These are phyloP conservation scores for Astragalus glycyphyllos DNA, from an alignment of 306 rosid genomes.

Conservation along the genomic window DNA sequence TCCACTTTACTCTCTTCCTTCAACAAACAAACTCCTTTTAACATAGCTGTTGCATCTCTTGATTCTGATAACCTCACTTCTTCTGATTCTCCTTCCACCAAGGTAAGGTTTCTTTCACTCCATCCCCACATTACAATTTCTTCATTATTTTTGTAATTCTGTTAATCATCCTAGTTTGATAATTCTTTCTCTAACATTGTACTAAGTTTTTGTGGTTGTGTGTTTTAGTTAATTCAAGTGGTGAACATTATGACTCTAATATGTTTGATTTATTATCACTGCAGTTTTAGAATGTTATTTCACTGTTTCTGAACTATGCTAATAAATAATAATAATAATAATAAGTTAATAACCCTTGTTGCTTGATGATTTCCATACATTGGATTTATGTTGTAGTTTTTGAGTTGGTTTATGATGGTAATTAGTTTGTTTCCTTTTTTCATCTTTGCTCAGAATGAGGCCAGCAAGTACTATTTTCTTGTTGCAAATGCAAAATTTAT, in stretches of 20 bases:
- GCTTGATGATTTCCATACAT: constrained; percentile 24
- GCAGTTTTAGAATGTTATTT: background rate
- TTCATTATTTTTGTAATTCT: background rate
- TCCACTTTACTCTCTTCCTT: constrained; percentile 50
- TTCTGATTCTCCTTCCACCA: constrained; percentile 57
- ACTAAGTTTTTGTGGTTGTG: background rate
- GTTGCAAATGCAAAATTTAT: constrained; percentile 97
- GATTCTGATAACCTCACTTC: constrained; percentile 74
- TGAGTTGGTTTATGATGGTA: constrained; percentile 29
- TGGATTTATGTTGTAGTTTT: background rate
- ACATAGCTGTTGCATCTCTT: constrained; percentile 69
- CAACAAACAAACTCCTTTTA: constrained; percentile 52
- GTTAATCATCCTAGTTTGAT: background rate
- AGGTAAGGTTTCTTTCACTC: constrained; percentile 65
- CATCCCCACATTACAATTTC: constrained; percentile 23
- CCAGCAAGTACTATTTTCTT: constrained; percentile 71
- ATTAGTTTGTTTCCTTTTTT: background rate
- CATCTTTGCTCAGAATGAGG: constrained; percentile 43
- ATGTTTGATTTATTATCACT: background rate
- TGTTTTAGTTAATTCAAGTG: too few relatives aligned
- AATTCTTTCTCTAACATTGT: background rate
- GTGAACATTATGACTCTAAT: background rate
- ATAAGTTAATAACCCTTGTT: background rate
- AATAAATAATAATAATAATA: too few relatives aligned
- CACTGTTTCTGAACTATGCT: background rate